phyloP scores from a whole-genome alignment of 139 green algal genomes.

The Tetradesmus obliquus region DNA sequence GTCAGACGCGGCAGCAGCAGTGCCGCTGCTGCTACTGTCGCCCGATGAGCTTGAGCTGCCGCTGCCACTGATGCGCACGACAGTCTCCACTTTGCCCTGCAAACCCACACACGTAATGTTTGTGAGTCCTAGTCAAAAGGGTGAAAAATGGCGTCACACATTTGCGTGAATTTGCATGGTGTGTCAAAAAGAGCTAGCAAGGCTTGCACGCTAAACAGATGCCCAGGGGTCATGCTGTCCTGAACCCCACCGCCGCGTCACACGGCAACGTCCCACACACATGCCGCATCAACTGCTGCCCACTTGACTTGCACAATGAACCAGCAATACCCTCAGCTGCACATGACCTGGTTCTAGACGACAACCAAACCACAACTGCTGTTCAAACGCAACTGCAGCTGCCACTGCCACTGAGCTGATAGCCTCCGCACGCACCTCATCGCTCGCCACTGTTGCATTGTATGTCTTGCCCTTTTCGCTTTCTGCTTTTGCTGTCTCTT shows the following conservation, averaged over 20 bases:
- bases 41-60: not conserved
- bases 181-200: too few species aligned
- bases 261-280: too few species aligned
- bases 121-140: too few species aligned
- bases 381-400: not conserved
- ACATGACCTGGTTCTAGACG: too few species aligned
- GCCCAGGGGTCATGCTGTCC: too few species aligned
- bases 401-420: not conserved
- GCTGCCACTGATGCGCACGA: slow-evolving; percentile 55
- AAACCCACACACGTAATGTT: not conserved
- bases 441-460: slow-evolving; percentile 67
- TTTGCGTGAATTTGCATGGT: too few species aligned
- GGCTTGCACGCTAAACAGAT: too few species aligned
- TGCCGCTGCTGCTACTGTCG: not conserved
- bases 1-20: not conserved
- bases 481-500: slow-evolving; percentile 59
- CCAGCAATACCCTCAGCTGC: too few species aligned
- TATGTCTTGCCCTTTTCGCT: slow-evolving; percentile 69
- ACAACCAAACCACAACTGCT: not conserved
- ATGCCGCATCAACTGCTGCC: too few species aligned
- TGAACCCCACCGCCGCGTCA: too few species aligned
- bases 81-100: slow-evolving; percentile 59
- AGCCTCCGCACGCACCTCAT: slow-evolving; percentile 50
- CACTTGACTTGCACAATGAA: too few species aligned
- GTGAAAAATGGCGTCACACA: too few species aligned